A percentile compares a stretch with the other conserved stretches of the same genome.
These are phyloP conservation scores for Tetrapisispora fleetii DNA, from an alignment of 805 yeast genomes.

Conservation along the genomic window DNA sequence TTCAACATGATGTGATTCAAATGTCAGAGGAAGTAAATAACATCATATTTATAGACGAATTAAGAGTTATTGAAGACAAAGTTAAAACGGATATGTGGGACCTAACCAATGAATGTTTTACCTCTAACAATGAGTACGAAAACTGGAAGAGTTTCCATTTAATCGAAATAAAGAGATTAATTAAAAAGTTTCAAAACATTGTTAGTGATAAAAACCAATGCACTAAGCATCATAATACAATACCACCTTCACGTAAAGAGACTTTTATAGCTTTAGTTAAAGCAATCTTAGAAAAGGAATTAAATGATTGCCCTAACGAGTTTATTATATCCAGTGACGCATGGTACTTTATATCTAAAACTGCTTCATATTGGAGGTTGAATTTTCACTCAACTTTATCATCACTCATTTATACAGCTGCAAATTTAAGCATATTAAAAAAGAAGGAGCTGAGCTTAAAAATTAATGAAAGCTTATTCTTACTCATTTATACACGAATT, in stretches of 20 bases:
- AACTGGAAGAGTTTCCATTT: constrained; percentile 36
- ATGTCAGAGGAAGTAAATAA: constrained; percentile 12
- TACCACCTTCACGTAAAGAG: constrained; percentile 36
- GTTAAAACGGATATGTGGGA: constrained; percentile 22
- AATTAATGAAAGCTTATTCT: constrained; percentile 29
- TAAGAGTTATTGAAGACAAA: constrained; percentile 4
- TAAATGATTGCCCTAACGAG: constrained; percentile 3
- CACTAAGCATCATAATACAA: constrained; percentile 9
- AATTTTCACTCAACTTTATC: constrained; percentile 39
- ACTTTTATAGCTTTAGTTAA: constrained; percentile 34
- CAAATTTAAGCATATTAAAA: constrained; percentile 29
- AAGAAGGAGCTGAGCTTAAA: constrained; percentile 25
- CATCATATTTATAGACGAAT: constrained; percentile 14
- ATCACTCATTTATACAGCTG: constrained; percentile 42
- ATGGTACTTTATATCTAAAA: constrained; percentile 34
- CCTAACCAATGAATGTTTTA: constrained; percentile 31
- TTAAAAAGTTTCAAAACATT: too few relatives aligned
- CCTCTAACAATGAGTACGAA: constrained; percentile 25
- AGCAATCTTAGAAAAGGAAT: constrained; percentile 36
- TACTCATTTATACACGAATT: constrained; percentile 20
- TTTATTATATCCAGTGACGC: constrained; percentile 35
- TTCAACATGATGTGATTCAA: constrained; percentile 46
- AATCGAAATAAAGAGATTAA: constrained; percentile 19
- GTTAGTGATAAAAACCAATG: too few relatives aligned
- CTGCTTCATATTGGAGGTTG: constrained; percentile 51